phyloP scores from a whole-genome alignment of 129 eudicot genomes.

The Lonicera japonica region DNA sequence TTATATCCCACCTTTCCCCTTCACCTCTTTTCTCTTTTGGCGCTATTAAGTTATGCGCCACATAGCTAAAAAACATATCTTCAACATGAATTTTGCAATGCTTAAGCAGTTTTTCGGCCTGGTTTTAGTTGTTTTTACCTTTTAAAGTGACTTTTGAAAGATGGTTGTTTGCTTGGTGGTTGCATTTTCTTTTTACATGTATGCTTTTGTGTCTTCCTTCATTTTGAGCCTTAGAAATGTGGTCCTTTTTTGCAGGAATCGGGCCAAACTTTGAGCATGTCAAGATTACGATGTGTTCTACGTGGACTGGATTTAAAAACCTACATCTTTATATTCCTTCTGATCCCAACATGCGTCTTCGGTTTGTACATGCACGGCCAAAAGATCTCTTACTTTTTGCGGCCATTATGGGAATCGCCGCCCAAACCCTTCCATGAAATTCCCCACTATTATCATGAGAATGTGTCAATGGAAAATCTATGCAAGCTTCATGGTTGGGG shows the following conservation, averaged over 20 bases:
- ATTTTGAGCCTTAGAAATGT: not conserved
- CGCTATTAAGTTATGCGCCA: too few relatives aligned
- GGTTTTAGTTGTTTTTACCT: too few relatives aligned
- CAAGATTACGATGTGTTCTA: constrained; percentile 56
- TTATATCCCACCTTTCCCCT: too few relatives aligned
- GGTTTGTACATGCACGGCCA: constrained; percentile 63
- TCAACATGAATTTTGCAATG: too few relatives aligned
- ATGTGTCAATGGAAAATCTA: constrained; percentile 78
- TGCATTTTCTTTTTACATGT: not conserved
- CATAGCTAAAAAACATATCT: too few relatives aligned
- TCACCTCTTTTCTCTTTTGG: too few relatives aligned
- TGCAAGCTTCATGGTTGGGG: constrained; percentile 92
- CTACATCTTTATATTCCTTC: constrained; percentile 39
- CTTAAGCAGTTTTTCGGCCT: too few relatives aligned
- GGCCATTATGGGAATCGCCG: constrained; percentile 88
- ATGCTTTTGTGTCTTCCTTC: not conserved
- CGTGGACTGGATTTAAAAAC: constrained; percentile 76
- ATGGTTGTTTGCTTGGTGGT: not conserved
- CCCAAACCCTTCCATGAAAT: constrained; percentile 75
- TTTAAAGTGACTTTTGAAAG: not conserved
- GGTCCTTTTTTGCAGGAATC: constrained; percentile 46
- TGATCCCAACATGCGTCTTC: constrained; percentile 48
- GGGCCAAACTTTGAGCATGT: constrained; percentile 40
- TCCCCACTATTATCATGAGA: constrained; percentile 86
- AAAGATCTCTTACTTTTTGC: constrained; percentile 71